Evolutionary conservation across 1,284 basidiomycete species (phyloP), one percentile per base, ranked within the genome.

Genomic region (Schizophyllum commune): DNA sequence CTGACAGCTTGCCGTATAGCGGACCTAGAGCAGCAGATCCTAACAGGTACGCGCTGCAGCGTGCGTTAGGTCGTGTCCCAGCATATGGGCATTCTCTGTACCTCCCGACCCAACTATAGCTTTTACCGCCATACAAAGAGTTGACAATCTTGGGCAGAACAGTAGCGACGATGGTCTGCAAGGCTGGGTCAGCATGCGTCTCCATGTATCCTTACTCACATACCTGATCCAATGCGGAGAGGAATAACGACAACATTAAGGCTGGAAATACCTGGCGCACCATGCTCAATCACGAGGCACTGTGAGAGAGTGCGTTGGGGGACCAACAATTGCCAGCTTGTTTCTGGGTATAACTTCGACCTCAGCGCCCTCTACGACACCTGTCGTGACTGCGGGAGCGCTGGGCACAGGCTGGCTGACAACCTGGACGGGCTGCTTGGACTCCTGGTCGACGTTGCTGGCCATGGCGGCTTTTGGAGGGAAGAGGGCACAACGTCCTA

Each of bases 71-170:
- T 47, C 39, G 3, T 17, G 58, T 13, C 17, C 9, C 2, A 20
- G 9, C n/a, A 17, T 22, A 22, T 2, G 2, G 39, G 19, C 17
- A 4, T 8, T 22, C 13, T 15, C 70, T 77, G 21, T 64, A 87
- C 89, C 82, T 89, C 67, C 88, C 89, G 21, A 90, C 87, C 89
- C 89, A 91, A 63, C 85, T 85, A 67, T 90, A 91, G 54, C 80
- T 77, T 17, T 74, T 80, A 5, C 88, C 89, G 32, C 85, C 86
- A 53, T 88, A 86, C 0, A 92, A 78, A 47, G 87, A 73, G 13
- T 70, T 74, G 7, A 91, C 88, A 58, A 92, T 92, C 1, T 88
- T 91, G 1, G 90, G 90, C 51, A 92, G 73, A n/a, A 89, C 90
- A 15, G 89, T 92, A 1, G 88, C 85, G 13, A 91, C 85, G 63